Conservation (phyloP, 1,284 basidiomycete genomes). For the Coriolopsis trogii region DNA sequence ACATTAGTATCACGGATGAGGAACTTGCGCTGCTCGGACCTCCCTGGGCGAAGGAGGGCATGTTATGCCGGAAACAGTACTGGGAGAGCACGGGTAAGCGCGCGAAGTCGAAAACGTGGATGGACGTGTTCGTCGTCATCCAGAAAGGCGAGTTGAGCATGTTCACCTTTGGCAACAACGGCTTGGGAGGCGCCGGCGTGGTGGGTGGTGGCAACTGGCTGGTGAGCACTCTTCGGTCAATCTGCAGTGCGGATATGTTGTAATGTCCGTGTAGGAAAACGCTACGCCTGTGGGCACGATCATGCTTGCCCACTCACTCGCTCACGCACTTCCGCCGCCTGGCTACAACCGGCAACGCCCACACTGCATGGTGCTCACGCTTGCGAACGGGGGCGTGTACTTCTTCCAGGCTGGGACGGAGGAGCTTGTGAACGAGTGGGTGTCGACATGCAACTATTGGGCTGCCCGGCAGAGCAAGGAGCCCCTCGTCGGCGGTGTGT, state of each 20-base stretch:
- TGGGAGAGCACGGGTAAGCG: constrained; percentile 86
- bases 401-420: constrained; percentile 99
- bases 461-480: constrained; percentile 93
- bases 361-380: constrained; percentile 93
- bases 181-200: constrained; percentile 55
- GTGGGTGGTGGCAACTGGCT: constrained; percentile 98
- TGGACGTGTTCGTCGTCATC: constrained; percentile 95
- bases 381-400: constrained; percentile 86
- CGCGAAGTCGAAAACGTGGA: constrained; percentile 86
- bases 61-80: constrained; percentile 92
- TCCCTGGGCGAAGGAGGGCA: constrained; percentile 98
- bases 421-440: constrained; percentile 97
- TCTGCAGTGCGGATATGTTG: not conserved
- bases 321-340: constrained; percentile 86
- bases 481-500: constrained; percentile 92
- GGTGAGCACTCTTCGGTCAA: constrained; percentile 51
- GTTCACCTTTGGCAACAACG: constrained; percentile 87
- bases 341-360: constrained; percentile 91
- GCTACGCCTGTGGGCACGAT: constrained; percentile 84
- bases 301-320: constrained; percentile 84
- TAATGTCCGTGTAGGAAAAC: constrained; percentile 60
- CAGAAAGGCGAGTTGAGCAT: constrained; percentile 92
- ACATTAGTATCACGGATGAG: constrained; percentile 88
- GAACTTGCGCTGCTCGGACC: constrained; percentile 93
- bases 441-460: constrained; percentile 99